Evolutionary conservation across 1,139 yeast genomes (phyloP).

Genomic region (Kluyveromyces marxianus): DNA sequence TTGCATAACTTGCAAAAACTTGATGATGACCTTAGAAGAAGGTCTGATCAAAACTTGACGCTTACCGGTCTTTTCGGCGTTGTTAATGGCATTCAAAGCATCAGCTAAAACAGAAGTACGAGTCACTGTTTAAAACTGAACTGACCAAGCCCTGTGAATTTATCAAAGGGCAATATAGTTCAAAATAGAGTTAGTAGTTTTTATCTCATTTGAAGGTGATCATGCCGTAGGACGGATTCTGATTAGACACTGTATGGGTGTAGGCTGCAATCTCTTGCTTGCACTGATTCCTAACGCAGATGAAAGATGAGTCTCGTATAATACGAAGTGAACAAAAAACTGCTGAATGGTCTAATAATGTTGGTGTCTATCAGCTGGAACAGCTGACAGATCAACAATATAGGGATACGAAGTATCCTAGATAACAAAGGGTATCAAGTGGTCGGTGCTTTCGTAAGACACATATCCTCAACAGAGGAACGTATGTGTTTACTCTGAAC

Average conservation of each 20-base stretch:
- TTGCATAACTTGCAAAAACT: conserved; percentile 95
- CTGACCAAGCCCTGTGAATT: too few relatives aligned
- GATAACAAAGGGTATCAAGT: conserved; percentile 5
- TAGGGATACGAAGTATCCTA: neutral
- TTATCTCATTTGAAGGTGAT: too few relatives aligned
- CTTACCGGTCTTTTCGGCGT: conserved; percentile 99
- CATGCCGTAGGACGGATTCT: too few relatives aligned
- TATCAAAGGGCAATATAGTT: too few relatives aligned
- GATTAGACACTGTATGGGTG: too few relatives aligned
- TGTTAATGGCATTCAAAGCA: conserved; percentile 96
- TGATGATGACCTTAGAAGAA: conserved; percentile 95
- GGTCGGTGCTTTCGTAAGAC: conserved; percentile 6
- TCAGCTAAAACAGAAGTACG: conserved; percentile 98
- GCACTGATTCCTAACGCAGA: neutral
- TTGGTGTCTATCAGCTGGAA: conserved; percentile 1
- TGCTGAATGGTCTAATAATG: neutral
- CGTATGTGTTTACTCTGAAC: conserved; percentile 2
- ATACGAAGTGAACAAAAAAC: neutral
- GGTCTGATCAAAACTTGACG: conserved; percentile 99
- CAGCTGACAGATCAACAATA: conserved; percentile 1
- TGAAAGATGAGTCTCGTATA: neutral
- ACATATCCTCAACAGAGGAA: conserved; percentile 4
- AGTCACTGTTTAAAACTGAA: conserved; percentile 53
- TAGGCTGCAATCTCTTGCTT: too few relatives aligned
- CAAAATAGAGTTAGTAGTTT: too few relatives aligned